Percentiles rank a stretch among this genome's conserved stretches.
phyloP scores from a whole-genome alignment of 2,329 filamentous ascomycete species.

The Elsinoe batatas region DNA sequence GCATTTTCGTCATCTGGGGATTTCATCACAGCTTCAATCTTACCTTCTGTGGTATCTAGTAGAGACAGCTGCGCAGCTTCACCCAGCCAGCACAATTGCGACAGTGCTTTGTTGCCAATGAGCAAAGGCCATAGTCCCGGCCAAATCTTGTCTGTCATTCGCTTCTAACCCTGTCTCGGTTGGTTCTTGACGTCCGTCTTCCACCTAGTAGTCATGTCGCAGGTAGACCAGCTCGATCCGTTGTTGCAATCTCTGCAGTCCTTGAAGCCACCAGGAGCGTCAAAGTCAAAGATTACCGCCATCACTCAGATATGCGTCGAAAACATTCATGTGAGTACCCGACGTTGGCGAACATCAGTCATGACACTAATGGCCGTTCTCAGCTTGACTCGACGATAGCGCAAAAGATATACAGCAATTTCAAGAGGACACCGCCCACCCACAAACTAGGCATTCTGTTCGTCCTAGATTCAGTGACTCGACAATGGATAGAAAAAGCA shows the following conservation, averaged over 20 bases:
- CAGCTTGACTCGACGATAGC: slow-evolving; percentile 92
- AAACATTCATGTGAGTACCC: slow-evolving; percentile 68
- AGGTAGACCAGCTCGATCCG: slow-evolving; percentile 78
- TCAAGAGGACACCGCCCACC: slow-evolving; percentile 86
- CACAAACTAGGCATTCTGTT: slow-evolving; percentile 99
- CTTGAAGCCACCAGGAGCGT: slow-evolving; percentile 88
- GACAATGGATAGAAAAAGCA: slow-evolving; percentile 95
- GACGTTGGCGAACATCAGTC: slow-evolving; percentile 16
- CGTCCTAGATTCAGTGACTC: slow-evolving; percentile 99
- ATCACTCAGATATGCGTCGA: slow-evolving; percentile 80
- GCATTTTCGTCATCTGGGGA: background rate
- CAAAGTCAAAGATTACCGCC: slow-evolving; percentile 78
- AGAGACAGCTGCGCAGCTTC: background rate
- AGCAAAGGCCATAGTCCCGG: slow-evolving; percentile 6
- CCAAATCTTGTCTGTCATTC: background rate
- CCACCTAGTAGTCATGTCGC: slow-evolving; percentile 18
- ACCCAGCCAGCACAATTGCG: background rate
- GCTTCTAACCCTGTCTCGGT: background rate
- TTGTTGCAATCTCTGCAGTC: slow-evolving; percentile 84
- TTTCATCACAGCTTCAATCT: background rate
- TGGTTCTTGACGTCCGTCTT: background rate
- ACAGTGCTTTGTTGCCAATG: background rate
- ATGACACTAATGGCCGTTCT: slow-evolving; percentile 19
- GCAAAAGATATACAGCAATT: slow-evolving; percentile 92
- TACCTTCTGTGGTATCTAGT: background rate